Conservation (phyloP, 2,329 filamentous ascomycete genomes). For the Sporothrix phasma region DNA sequence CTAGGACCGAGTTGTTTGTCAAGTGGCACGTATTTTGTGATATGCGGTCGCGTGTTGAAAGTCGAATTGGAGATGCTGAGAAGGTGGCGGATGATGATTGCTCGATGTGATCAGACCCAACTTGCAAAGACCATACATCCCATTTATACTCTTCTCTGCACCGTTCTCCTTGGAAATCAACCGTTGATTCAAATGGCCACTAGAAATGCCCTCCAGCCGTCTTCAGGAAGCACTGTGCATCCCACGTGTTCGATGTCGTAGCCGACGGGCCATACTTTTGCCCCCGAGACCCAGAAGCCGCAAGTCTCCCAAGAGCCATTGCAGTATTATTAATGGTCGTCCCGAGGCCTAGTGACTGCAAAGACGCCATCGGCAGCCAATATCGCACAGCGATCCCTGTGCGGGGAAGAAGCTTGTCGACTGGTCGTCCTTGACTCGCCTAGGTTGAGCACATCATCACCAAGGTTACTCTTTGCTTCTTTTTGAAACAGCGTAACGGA, state of each 20-base stretch:
- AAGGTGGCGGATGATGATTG: neutral
- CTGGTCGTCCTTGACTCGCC: too few species aligned
- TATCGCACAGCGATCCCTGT: neutral
- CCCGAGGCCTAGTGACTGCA: neutral
- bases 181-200: constrained; percentile 7
- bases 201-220: neutral
- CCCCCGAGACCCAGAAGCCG: neutral
- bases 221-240: neutral
- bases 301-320: neutral
- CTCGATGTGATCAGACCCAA: neutral
- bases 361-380: constrained; percentile 6
- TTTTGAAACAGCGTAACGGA: neutral
- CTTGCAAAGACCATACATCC: neutral
- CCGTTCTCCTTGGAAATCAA: neutral
- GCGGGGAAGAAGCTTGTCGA: constrained; percentile 4
- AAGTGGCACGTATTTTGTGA: neutral
- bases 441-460: too few species aligned
- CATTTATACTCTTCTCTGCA: neutral
- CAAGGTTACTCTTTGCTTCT: too few species aligned
- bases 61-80: neutral
- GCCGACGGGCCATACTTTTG: neutral
- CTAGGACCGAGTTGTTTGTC: neutral
- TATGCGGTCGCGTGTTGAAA: neutral
- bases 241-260: neutral
- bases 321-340: constrained; percentile 2